Evolutionary conservation across 177 flowering plant genomes (phyloP), one percentile per base, ranked within the genome.

Genomic region (Tripterygium wilfordii): DNA sequence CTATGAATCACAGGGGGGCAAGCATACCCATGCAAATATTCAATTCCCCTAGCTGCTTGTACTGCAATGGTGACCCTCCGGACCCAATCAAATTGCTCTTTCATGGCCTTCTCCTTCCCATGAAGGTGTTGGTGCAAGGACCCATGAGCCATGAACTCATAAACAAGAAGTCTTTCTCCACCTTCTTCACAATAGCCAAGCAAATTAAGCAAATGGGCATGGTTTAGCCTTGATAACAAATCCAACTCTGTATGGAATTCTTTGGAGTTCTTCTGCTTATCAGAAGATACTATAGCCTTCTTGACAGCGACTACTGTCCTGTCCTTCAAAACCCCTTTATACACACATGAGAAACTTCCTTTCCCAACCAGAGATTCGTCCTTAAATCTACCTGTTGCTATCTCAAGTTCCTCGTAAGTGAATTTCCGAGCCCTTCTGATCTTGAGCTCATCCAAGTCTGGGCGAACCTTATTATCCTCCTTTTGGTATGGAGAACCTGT

Each of bases 91-190:
- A 91, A 42, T 41, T 77, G 83, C 66, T 81, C 85, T 56, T 77
- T 91, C 29, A 67, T 37, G 35, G 76, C 68, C 13, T 61, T 68
- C 67, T 75, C 71, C 72, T 77, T 77, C 15, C 85, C 80, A 45
- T 88, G 98, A 41, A 91, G 83, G 60, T 83, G 98, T 48, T 91
- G 83, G 45, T 91, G 94, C 54, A 88, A 49, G 9, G 98, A 91
- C 0, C 98, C 98, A 67, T 91, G 80, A 23, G 98, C 98, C 98
- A 91, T 91, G 70, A 73, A 91, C 74, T 91, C 98, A 19, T 91
- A 91, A n/a, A 91, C 98, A 23, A 92, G 70, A 54, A 92, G 95
- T 71, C 98, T 69, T 48, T 92, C 87, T 23, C 80, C 81, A 6
- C 88, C 95, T 72, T 91, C 96, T 68, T 92, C 98, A 45, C 98